These are phyloP conservation scores for Lentinula sp. DNA, from an alignment of 768 basidiomycete species.

Conservation along the genomic window DNA sequence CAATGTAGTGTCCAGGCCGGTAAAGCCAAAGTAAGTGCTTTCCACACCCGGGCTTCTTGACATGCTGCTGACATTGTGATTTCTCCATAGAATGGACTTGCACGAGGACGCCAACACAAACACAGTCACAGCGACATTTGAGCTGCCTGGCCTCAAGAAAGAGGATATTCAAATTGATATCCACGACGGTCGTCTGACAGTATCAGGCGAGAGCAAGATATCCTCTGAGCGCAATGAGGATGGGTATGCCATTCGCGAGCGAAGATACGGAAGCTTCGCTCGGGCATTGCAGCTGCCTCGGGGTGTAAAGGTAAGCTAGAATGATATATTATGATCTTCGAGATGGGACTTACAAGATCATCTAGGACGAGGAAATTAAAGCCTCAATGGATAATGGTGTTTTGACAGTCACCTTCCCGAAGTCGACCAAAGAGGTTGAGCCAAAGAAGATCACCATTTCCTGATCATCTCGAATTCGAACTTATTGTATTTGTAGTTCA, in stretches of 20 bases:
- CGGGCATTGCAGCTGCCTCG: constrained; percentile 46
- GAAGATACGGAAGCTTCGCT: constrained; percentile 40
- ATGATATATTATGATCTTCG: not conserved
- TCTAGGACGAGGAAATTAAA: not conserved
- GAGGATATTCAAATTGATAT: constrained; percentile 51
- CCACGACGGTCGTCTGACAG: constrained; percentile 40
- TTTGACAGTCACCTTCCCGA: not conserved
- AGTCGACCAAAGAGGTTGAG: not conserved
- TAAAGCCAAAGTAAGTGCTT: constrained; percentile 25
- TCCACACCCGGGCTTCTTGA: not conserved
- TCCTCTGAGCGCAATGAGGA: constrained; percentile 28
- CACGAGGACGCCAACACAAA: constrained; percentile 29
- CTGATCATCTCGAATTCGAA: not conserved
- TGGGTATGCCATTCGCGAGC: constrained; percentile 44
- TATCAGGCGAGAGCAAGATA: constrained; percentile 44
- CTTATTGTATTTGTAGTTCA: too few relatives aligned
- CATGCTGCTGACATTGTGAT: not conserved
- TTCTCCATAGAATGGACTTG: not conserved
- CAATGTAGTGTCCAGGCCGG: constrained; percentile 2
- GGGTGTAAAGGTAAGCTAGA: constrained; percentile 41
- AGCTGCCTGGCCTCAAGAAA: constrained; percentile 52
- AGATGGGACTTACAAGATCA: not conserved
- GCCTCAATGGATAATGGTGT: not conserved
- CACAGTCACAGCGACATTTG: constrained; percentile 51
- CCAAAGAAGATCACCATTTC: not conserved